phyloP scores from a whole-genome alignment of 371 early-diverging fungal species.

The Mycotypha africana region DNA sequence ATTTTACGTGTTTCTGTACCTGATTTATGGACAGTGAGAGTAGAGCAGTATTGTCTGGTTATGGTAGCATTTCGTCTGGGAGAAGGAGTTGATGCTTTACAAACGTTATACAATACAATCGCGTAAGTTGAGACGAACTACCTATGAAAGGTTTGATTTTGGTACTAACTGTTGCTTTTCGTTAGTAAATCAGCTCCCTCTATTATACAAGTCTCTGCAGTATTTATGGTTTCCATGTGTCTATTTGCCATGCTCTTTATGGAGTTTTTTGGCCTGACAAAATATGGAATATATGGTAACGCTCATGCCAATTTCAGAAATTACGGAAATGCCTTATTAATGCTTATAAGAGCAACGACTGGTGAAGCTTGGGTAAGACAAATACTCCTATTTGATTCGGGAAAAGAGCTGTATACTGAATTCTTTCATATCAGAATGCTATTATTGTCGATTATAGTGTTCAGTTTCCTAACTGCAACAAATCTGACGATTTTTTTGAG shows the following conservation, averaged over 20 bases:
- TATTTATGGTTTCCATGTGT: slow-evolving; percentile 52
- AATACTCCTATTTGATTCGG: not conserved
- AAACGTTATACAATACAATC: slow-evolving; percentile 51
- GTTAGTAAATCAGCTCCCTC: slow-evolving; percentile 44
- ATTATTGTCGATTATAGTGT: slow-evolving; percentile 53
- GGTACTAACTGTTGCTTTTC: not conserved
- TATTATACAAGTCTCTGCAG: slow-evolving; percentile 53
- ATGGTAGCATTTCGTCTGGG: slow-evolving; percentile 55
- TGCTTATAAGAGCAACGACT: slow-evolving; percentile 51
- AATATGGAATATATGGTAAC: slow-evolving; percentile 41
- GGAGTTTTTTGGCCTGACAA: slow-evolving; percentile 56
- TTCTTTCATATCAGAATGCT: slow-evolving; percentile 32
- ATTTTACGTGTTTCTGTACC: slow-evolving; percentile 45
- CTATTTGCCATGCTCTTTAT: slow-evolving; percentile 58
- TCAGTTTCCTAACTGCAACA: slow-evolving; percentile 42
- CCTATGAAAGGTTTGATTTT: no score
- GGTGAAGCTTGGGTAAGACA: slow-evolving; percentile 53
- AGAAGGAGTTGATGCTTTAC: slow-evolving; percentile 49
- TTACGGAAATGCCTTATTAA: slow-evolving; percentile 52
- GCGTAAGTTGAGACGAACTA: slow-evolving; percentile 43
- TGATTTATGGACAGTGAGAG: slow-evolving; percentile 41
- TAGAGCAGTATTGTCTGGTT: slow-evolving; percentile 49
- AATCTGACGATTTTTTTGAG: slow-evolving; percentile 38
- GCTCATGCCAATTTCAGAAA: slow-evolving; percentile 45
- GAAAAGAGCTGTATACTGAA: no score